Conservation (phyloP, 805 yeast genomes). For the Starmerella stigmatis region DNA sequence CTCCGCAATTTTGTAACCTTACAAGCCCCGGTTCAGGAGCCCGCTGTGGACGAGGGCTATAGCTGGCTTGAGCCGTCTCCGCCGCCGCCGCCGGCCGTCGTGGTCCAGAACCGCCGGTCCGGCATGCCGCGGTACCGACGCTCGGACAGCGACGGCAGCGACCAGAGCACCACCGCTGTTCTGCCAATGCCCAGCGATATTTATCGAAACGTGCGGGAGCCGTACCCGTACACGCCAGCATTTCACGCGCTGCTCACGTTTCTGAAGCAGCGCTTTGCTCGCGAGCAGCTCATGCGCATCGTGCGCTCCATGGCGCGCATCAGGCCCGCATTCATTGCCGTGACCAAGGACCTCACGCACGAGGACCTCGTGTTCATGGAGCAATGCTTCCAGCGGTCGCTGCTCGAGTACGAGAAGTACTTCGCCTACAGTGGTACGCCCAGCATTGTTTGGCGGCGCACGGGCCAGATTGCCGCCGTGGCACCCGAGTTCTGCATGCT, state of each 20-base stretch:
- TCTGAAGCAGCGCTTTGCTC: slow-evolving; percentile 57
- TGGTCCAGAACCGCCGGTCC: slow-evolving; percentile 1
- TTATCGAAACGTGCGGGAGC: slow-evolving; percentile 60
- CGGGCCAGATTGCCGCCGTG: slow-evolving; percentile 89
- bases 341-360: slow-evolving; percentile 76
- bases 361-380: slow-evolving; percentile 92
- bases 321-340: slow-evolving; percentile 86
- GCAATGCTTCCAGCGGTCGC: slow-evolving; percentile 86
- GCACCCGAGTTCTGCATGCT: slow-evolving; percentile 86
- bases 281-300: slow-evolving; percentile 62
- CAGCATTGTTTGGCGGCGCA: slow-evolving; percentile 88
- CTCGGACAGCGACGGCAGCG: slow-evolving; percentile 2
- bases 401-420: slow-evolving; percentile 78
- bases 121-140: background rate
- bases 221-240: slow-evolving; percentile 85
- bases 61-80: slow-evolving; percentile 7
- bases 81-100: slow-evolving; percentile 3
- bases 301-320: slow-evolving; percentile 83
- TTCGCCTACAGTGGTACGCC: slow-evolving; percentile 85
- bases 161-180: background rate
- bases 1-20: slow-evolving; percentile 5
- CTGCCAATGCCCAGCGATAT: slow-evolving; percentile 30
- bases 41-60: background rate
- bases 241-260: slow-evolving; percentile 73
- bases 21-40: background rate